Percentiles rank a stretch among this genome's conserved stretches.
Conservation (phyloP, 2,329 filamentous ascomycete genomes). For the Orbilia ellipsospora region DNA sequence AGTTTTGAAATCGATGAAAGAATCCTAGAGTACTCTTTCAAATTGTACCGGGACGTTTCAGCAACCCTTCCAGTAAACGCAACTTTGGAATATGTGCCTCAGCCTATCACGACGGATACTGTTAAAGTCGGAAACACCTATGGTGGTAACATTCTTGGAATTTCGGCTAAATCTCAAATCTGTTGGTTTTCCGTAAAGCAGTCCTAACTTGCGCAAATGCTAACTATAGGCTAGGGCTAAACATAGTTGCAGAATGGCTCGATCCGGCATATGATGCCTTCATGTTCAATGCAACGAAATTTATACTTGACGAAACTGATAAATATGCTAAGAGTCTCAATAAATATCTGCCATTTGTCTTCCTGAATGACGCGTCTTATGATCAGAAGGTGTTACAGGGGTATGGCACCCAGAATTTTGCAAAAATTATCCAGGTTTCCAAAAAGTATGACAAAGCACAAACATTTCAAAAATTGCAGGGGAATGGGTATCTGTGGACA, state of each 20-base stretch:
- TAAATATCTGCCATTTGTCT: conserved; percentile 25
- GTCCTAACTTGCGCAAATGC: background rate
- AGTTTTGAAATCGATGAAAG: conserved; percentile 20
- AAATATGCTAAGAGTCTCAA: conserved; percentile 14
- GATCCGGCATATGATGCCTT: too few species aligned
- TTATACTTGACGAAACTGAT: conserved; percentile 29
- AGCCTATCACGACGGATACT: too few species aligned
- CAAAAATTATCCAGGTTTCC: conserved; percentile 23
- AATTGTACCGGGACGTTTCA: background rate
- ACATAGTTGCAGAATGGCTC: too few species aligned
- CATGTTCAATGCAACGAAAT: conserved; percentile 23
- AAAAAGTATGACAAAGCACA: conserved; percentile 26
- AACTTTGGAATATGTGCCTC: too few species aligned
- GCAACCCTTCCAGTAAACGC: too few species aligned
- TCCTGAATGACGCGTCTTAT: conserved; percentile 25
- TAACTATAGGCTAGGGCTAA: too few species aligned
- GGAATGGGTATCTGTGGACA: conserved; percentile 27
- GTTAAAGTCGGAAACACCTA: conserved; percentile 5
- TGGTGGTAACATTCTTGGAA: conserved; percentile 26
- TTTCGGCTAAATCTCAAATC: conserved; percentile 22
- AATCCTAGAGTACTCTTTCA: conserved; percentile 16
- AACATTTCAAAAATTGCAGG: conserved; percentile 28
- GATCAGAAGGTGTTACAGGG: conserved; percentile 24
- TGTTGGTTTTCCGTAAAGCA: conserved; percentile 22
- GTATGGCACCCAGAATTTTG: conserved; percentile 16